A percentile compares a stretch with the other conserved stretches of the same genome.
Evolutionary conservation across 331 rosid genomes (phyloP).

Genomic region (Telfairia occidentalis): DNA sequence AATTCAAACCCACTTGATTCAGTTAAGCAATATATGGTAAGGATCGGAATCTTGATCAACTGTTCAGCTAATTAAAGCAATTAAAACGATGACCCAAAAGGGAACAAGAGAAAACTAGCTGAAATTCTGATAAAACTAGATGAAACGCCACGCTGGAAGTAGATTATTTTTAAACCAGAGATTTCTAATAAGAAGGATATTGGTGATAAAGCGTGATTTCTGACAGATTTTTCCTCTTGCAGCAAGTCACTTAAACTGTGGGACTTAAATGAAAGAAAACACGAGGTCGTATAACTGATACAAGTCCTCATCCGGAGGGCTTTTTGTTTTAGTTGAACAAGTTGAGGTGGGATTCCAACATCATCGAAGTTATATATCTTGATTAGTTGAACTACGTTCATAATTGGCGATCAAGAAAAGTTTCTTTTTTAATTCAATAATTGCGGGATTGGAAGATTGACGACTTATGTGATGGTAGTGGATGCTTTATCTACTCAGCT

Average conservation of each 20-base stretch:
- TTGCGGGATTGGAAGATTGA: too few species aligned
- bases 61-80: not conserved
- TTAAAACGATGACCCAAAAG: not conserved
- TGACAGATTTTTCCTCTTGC: not conserved
- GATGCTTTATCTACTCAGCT: too few species aligned
- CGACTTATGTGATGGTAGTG: too few species aligned
- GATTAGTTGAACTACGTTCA: too few species aligned
- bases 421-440: too few species aligned
- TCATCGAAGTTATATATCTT: too few species aligned
- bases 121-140: not conserved
- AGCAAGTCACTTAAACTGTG: not conserved
- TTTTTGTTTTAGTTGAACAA: too few species aligned
- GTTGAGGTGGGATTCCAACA: too few species aligned
- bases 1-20: not conserved
- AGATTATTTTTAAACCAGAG: not conserved
- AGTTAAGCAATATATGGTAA: not conserved
- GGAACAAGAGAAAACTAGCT: not conserved
- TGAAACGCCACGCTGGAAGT: not conserved
- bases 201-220: not conserved
- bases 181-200: not conserved
- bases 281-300: slow-evolving; percentile 67
- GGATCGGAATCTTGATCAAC: not conserved
- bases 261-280: slow-evolving; percentile 44
- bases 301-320: too few species aligned
- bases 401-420: too few species aligned